A percentile compares a stretch with the other conserved stretches of the same genome.
Conservation (phyloP, 1,284 basidiomycete genomes). For the Golubevia pallescens region DNA sequence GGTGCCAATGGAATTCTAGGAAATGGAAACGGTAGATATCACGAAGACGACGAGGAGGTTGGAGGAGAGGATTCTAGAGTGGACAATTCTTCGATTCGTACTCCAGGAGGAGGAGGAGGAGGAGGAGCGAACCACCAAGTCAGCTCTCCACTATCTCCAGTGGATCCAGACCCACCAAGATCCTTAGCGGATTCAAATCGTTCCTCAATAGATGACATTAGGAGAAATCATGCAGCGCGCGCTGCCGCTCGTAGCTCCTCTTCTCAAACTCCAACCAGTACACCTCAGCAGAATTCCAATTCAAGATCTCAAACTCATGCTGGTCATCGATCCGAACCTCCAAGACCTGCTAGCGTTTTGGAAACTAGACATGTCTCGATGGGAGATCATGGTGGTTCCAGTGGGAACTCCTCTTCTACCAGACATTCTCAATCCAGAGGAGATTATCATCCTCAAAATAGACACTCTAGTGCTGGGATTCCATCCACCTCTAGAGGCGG, state of each 20-base stretch:
- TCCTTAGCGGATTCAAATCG: slow-evolving; percentile 47
- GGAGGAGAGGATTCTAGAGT: no score
- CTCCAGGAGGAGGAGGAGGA: slow-evolving; percentile 16
- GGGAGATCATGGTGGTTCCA: slow-evolving; percentile 18
- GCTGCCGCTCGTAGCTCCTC: slow-evolving; percentile 15
- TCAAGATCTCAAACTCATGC: slow-evolving; percentile 17
- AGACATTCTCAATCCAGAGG: slow-evolving; percentile 23
- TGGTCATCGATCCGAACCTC: slow-evolving; percentile 25
- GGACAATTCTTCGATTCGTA: slow-evolving; percentile 13
- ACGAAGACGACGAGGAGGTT: slow-evolving; percentile 12
- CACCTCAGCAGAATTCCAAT: slow-evolving; percentile 7
- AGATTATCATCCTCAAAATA: slow-evolving; percentile 16
- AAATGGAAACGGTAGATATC: slow-evolving; percentile 14
- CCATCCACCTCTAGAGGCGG: slow-evolving; percentile 15
- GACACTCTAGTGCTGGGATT: slow-evolving; percentile 18
- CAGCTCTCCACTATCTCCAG: slow-evolving; percentile 23
- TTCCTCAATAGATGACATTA: slow-evolving; percentile 46
- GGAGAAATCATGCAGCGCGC: slow-evolving; percentile 41
- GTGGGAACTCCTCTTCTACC: slow-evolving; percentile 22
- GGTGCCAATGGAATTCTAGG: slow-evolving; percentile 5
- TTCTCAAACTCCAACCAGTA: slow-evolving; percentile 10
- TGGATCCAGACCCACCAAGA: slow-evolving; percentile 33
- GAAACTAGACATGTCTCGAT: slow-evolving; percentile 27
- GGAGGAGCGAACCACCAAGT: slow-evolving; percentile 4
- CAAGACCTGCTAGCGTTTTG: slow-evolving; percentile 36